Base-by-base conservation (phyloP, 2,329 filamentous ascomycete genomes). In the Drechslerella coelobrocha region DNA sequence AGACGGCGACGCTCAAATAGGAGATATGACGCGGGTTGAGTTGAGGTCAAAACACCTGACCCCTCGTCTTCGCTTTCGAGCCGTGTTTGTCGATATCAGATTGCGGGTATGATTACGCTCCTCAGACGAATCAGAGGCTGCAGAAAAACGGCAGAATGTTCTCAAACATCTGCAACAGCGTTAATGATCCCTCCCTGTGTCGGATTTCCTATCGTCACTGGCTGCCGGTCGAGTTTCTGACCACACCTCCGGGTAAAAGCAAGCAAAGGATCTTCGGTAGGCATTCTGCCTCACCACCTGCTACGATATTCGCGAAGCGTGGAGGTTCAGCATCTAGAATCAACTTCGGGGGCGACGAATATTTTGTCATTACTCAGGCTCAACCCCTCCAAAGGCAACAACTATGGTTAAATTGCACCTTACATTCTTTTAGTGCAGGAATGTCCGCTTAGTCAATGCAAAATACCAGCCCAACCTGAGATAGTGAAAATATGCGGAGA, bases 61-160 rank as follows among this genome's bases (percentile, higher is more conserved):
- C 59, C 66, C 66, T 45, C 59, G 43, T 55, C 27, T 60, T 52
- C 62, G 47, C 53, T 39, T 63, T 45, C 53, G 59, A 63, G 66
- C 66, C 66, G 66, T 71, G 66, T 69, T 69, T 69, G 65, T 62
- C 53, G 65, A 71, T 63, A 65, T 50, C 51, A 47, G 48, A 27
- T 54, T 63, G 59, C 53, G 53, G 59, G 57, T 63, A 43, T 63
- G 45, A 34, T 55, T 63, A 45, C n/a, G n/a, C 43, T 51, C 56
- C n/a, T 23, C 24, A 71, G 53, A 34, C 66, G 66, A 71, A 71
- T 71, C 66, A 71, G 37, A 63, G 21, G 51, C 53, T 48, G 53
- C 34, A 63, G 29, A 50, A 41, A 48, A 63, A 63, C 60, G 60
- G 60, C 60, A 63, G 60, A 56, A 24, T 14, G 45, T 55, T 17